Evolutionary conservation across 192 early-diverging fungal genomes (phyloP), one percentile per base, ranked within the genome.

Genomic region (Dissophora globulifera): DNA sequence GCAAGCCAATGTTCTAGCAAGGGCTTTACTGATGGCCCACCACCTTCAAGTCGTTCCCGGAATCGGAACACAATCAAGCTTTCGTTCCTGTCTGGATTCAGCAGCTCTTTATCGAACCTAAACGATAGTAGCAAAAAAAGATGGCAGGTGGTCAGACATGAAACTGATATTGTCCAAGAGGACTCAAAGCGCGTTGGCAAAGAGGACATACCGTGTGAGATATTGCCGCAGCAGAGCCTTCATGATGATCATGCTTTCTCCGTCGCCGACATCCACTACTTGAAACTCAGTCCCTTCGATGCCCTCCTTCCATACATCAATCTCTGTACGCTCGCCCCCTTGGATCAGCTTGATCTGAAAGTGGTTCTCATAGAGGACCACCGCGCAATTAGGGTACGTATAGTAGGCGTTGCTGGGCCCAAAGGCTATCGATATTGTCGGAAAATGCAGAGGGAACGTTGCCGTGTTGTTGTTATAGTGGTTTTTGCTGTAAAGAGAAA

Each of bases 291-390:
- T 67, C 0, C 51, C 50, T 22, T 79, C 76, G 11, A 82, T 79
- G n/a, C 47, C 68, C 19, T 82, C 78, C 58, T 82, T 82, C 76
- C 71, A 70, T 10, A 82, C 68, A 43, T 82, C 81, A 45, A 82
- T 79, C 13, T 45, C 58, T 11, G 81, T 70, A 13, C 65, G 66
- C 50, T 82, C 81, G 45, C 63, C 63, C 0, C 60, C 64, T 26
- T 74, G 61, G 19, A 60, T 58, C 48, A 82, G 57, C 50, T 69
- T 68, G 51, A 82, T 79, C 57, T 79, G 71, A 20, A 82, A 74
- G 27, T 66, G 68, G 52, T 82, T 76, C 54, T 79, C 70, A 67
- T 55, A 65, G 7, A 82, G 29, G 9, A 67, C 66, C 17, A 78
- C 78, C 7, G 70, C 71, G 49, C 81, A 82, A 62, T 82, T 79